Percentiles rank a stretch among this genome's conserved stretches.
Conservation (phyloP, 257 asterid genomes). For the Rubia yunnanensis region DNA sequence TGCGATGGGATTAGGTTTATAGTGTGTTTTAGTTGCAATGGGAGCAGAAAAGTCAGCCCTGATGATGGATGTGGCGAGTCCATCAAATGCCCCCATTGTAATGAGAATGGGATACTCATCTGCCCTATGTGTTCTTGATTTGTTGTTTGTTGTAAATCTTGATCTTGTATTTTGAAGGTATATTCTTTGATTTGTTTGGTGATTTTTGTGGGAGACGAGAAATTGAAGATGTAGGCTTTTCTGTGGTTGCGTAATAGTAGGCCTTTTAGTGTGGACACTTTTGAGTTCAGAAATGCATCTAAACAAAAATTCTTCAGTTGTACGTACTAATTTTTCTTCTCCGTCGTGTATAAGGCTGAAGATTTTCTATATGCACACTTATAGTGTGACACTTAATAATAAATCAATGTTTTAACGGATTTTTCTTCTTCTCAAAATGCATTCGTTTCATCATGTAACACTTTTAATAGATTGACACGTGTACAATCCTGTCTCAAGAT, state of each 20-base stretch:
- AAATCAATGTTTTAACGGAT: no score
- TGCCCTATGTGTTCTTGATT: conserved; percentile 73
- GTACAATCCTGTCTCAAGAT: no score
- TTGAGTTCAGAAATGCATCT: conserved; percentile 1
- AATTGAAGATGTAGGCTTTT: neutral
- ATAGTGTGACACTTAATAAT: no score
- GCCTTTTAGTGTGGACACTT: neutral
- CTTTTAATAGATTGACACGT: no score
- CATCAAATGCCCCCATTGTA: conserved; percentile 39
- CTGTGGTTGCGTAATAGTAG: neutral
- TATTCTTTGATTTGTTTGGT: conserved; percentile 13
- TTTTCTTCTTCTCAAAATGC: no score
- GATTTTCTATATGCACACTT: no score
- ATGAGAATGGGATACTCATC: conserved; percentile 40
- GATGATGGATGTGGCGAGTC: conserved; percentile 29
- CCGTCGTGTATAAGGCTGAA: no score
- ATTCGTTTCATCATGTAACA: no score
- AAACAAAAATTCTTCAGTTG: neutral
- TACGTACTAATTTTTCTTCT: no score
- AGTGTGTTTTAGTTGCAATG: conserved; percentile 73
- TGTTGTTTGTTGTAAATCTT: neutral
- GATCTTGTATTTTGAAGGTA: neutral
- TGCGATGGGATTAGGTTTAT: conserved; percentile 76
- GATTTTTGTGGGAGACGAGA: neutral
- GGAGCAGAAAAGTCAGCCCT: conserved; percentile 55